Percentiles rank a stretch among this genome's conserved stretches.
phyloP scores from a whole-genome alignment of 768 basidiomycete species.

The Udeniomyces megalosporus region DNA sequence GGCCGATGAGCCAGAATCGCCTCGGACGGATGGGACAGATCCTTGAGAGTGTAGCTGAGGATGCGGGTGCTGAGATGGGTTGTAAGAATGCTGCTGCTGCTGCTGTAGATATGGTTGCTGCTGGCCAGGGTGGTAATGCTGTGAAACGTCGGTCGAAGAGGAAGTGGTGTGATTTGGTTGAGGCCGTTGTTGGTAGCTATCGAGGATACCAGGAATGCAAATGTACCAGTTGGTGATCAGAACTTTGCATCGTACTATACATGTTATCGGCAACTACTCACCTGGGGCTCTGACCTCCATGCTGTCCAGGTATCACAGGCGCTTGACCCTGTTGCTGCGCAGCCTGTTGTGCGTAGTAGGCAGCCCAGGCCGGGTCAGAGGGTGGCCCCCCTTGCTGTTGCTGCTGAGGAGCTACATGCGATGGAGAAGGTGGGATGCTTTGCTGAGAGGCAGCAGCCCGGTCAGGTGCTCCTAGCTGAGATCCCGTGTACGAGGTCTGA shows the following conservation, averaged over 20 bases:
- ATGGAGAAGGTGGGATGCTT: neutral
- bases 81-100: neutral
- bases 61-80: neutral
- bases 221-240: neutral
- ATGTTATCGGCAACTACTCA: no score
- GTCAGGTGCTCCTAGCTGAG: no score
- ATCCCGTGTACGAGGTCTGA: neutral
- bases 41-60: no score
- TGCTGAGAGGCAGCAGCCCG: no score
- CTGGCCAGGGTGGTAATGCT: neutral
- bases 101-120: neutral
- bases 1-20: no score
- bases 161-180: neutral
- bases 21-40: no score
- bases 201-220: neutral
- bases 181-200: neutral
- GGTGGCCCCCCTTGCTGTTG: neutral
- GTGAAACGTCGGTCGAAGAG: neutral
- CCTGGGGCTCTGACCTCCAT: neutral
- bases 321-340: slow-evolving; percentile 9
- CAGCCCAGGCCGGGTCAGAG: slow-evolving; percentile 7
- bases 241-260: no score
- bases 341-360: slow-evolving; percentile 14
- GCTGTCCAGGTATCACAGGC: neutral
- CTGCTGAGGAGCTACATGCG: neutral